Percentiles rank a stretch among this genome's conserved stretches.
Evolutionary conservation across 2,329 filamentous ascomycete species (phyloP).

Genomic region (Sclerotiophoma versabilis): DNA sequence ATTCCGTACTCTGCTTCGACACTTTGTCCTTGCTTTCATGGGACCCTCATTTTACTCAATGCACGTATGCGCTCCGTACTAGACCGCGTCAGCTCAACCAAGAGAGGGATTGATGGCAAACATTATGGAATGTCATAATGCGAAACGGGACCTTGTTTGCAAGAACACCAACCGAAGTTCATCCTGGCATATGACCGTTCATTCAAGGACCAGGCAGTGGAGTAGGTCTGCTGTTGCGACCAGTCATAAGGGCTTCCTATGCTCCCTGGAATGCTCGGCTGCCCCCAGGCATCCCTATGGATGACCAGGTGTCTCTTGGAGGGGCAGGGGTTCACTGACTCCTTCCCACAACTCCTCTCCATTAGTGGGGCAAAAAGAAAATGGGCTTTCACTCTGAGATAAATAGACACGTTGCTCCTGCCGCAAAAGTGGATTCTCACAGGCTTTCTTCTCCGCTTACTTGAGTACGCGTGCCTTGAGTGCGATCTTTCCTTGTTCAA

Average conservation of each 20-base stretch:
- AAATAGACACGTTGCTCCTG: constrained; percentile 17
- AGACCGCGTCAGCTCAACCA: constrained; percentile 14
- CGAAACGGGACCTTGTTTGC: constrained; percentile 11
- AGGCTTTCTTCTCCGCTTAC: neutral
- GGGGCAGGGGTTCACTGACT: constrained; percentile 15
- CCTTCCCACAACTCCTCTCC: constrained; percentile 7
- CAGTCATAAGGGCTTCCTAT: constrained; percentile 22
- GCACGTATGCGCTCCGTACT: constrained; percentile 12
- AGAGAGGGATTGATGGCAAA: constrained; percentile 16
- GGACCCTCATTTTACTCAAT: constrained; percentile 15
- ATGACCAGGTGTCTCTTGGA: constrained; percentile 21
- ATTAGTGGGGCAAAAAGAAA: constrained; percentile 8
- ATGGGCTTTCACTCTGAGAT: constrained; percentile 1
- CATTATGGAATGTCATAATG: constrained; percentile 16
- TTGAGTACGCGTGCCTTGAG: neutral
- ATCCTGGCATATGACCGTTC: constrained; percentile 31
- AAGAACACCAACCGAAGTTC: constrained; percentile 9
- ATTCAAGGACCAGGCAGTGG: constrained; percentile 17
- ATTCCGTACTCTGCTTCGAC: constrained; percentile 15
- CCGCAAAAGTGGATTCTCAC: neutral
- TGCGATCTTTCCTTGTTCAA: neutral
- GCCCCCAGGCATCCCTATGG: constrained; percentile 15
- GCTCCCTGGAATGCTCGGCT: constrained; percentile 16
- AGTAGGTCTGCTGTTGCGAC: constrained; percentile 9
- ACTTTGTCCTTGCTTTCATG: constrained; percentile 21